Evolutionary conservation across 352 stramenopile species (phyloP).

Genomic region (Peronosclerospora sorghi): DNA sequence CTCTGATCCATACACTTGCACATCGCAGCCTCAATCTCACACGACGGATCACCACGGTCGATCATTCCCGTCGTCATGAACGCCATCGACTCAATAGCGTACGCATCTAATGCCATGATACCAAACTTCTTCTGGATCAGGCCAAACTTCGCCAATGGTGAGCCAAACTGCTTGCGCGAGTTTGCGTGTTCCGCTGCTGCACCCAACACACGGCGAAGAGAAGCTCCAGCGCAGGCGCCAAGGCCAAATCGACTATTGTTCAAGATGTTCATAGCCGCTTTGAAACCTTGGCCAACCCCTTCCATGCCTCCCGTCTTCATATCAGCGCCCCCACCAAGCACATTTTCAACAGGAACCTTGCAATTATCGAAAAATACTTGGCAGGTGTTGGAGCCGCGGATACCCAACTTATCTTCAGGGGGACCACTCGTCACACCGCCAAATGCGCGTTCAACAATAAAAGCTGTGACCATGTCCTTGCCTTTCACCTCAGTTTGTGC

Average conservation of each 20-base stretch:
- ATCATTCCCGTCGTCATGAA: conserved; percentile 87
- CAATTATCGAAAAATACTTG: conserved; percentile 94
- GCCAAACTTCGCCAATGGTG: conserved; percentile 59
- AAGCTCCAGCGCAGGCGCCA: conserved; percentile 60
- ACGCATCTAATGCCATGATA: conserved; percentile 65
- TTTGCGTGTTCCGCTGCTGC: conserved; percentile 66
- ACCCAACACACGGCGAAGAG: conserved; percentile 55
- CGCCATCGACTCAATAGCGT: conserved; percentile 84
- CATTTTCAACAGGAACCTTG: conserved; percentile 87
- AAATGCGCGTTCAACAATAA: conserved; percentile 92
- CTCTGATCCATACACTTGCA: conserved; percentile 83
- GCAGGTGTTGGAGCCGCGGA: conserved; percentile 94
- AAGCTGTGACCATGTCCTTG: conserved; percentile 96
- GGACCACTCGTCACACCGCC: conserved; percentile 86
- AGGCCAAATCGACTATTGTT: conserved; percentile 90
- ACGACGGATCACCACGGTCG: conserved; percentile 73
- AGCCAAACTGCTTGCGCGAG: conserved; percentile 71
- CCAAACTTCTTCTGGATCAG: conserved; percentile 87
- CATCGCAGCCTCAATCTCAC: conserved; percentile 82
- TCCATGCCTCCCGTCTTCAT: conserved; percentile 55
- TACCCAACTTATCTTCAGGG: conserved; percentile 95
- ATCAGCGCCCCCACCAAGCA: conserved; percentile 73
- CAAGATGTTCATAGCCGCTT: conserved; percentile 88
- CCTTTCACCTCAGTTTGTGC: conserved; percentile 91
- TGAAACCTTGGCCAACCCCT: conserved; percentile 85